Conservation (phyloP, 768 basidiomycete species). For the Pulveroboletus sp. region DNA sequence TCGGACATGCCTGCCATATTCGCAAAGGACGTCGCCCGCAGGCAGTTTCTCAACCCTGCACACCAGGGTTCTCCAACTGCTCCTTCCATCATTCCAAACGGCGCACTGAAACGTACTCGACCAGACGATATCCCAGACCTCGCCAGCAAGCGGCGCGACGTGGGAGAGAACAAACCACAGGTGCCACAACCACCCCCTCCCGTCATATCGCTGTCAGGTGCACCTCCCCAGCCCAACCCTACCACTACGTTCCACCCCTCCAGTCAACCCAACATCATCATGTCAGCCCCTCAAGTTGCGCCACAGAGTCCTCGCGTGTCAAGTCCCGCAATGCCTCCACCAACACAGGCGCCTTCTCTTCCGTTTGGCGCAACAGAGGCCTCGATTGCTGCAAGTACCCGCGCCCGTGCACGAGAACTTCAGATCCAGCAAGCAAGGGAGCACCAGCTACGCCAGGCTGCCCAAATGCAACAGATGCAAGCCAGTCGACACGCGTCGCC, state of each 20-base stretch:
- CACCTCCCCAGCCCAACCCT: slow-evolving; percentile 21
- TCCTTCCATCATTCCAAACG: slow-evolving; percentile 20
- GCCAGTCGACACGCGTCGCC: slow-evolving; percentile 44
- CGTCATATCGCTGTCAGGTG: slow-evolving; percentile 13
- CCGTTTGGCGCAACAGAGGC: slow-evolving; percentile 33
- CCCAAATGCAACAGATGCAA: slow-evolving; percentile 35
- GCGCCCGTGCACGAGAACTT: slow-evolving; percentile 33
- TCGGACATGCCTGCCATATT: slow-evolving; percentile 58
- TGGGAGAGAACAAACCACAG: slow-evolving; percentile 55
- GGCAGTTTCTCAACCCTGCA: slow-evolving; percentile 33
- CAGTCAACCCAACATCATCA: slow-evolving; percentile 11
- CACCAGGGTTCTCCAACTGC: slow-evolving; percentile 23
- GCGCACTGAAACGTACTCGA: slow-evolving; percentile 60
- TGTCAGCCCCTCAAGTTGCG: slow-evolving; percentile 13
- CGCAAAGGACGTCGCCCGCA: slow-evolving; percentile 55
- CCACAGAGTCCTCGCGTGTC: slow-evolving; percentile 33
- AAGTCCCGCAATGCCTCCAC: slow-evolving; percentile 32
- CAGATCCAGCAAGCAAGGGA: slow-evolving; percentile 36
- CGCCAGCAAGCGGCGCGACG: slow-evolving; percentile 66
- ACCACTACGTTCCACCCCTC: slow-evolving; percentile 18
- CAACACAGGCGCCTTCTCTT: slow-evolving; percentile 28
- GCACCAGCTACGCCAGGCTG: slow-evolving; percentile 33
- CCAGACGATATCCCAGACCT: slow-evolving; percentile 46
- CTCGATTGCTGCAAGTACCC: slow-evolving; percentile 31
- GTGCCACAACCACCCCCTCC: slow-evolving; percentile 42